Conservation (phyloP, 371 early-diverging fungal genomes). For the Mortierella sp. region DNA sequence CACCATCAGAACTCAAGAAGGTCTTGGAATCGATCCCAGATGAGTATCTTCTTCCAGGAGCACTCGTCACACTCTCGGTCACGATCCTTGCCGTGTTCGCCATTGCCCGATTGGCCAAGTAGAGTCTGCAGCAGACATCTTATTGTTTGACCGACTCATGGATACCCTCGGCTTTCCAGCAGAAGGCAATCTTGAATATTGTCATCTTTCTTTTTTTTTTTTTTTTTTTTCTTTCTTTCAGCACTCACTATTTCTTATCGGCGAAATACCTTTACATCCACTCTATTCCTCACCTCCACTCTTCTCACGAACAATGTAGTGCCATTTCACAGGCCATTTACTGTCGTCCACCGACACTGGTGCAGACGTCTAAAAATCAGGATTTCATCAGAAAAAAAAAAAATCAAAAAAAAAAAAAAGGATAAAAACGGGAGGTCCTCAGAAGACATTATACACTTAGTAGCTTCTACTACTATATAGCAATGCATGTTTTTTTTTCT, state of each 20-base stretch:
- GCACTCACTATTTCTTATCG: too few species aligned
- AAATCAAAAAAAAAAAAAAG: conserved; percentile 1
- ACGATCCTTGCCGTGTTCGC: conserved; percentile 71
- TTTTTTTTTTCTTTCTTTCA: too few species aligned
- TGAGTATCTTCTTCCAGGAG: conserved; percentile 68
- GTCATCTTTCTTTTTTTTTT: too few species aligned
- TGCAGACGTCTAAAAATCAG: too few species aligned
- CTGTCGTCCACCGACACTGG: not conserved
- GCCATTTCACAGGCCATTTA: not conserved
- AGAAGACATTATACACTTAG: too few species aligned
- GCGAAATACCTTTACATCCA: not conserved
- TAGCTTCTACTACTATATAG: not conserved
- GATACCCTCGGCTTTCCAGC: not conserved
- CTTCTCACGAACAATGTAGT: not conserved
- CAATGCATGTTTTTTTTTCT: conserved; percentile 2
- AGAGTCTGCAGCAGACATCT: not conserved
- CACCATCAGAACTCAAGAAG: conserved; percentile 36
- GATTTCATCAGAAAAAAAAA: not conserved
- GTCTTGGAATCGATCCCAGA: conserved; percentile 59
- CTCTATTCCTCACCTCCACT: not conserved
- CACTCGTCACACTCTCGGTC: conserved; percentile 66
- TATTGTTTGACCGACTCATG: conserved; percentile 1
- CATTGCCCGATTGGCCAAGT: conserved; percentile 55
- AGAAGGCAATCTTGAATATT: not conserved
- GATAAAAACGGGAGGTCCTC: too few species aligned